phyloP scores from a whole-genome alignment of 1,284 basidiomycete genomes.

The Mrakiaceae sp. region DNA sequence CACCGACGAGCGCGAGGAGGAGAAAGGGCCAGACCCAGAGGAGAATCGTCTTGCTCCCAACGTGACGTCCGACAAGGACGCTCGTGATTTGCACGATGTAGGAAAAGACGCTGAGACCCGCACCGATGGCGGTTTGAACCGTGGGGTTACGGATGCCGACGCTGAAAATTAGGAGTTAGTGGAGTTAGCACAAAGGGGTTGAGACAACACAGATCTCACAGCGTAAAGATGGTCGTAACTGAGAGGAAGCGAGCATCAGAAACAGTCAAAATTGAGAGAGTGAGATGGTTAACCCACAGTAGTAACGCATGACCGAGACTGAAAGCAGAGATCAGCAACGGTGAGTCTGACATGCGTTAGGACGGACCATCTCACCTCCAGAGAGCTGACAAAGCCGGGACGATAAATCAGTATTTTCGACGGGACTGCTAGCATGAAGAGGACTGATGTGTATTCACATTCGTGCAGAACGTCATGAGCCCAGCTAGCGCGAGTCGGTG shows the following conservation, averaged over 20 bases:
- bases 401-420: background rate
- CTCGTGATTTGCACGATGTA: slow-evolving; percentile 32
- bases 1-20: slow-evolving; percentile 27
- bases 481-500: slow-evolving; percentile 32
- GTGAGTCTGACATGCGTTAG: no score
- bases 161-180: slow-evolving; percentile 3
- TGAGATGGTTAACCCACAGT: slow-evolving; percentile 22
- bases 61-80: slow-evolving; percentile 26
- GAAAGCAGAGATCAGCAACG: background rate
- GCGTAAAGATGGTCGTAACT: no score
- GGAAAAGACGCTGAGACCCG: slow-evolving; percentile 33
- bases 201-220: background rate
- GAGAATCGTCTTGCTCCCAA: slow-evolving; percentile 31
- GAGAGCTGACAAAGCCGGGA: no score
- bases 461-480: slow-evolving; percentile 32
- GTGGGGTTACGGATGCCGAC: slow-evolving; percentile 34
- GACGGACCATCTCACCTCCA: no score
- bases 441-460: slow-evolving; percentile 17
- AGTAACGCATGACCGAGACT: slow-evolving; percentile 32
- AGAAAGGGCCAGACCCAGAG: slow-evolving; percentile 33
- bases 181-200: background rate
- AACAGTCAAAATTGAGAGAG: no score
- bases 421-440: background rate
- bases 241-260: no score
- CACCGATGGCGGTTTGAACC: slow-evolving; percentile 34